A percentile compares a stretch with the other conserved stretches of the same genome.
These are phyloP conservation scores for Thelephora aurantiotincta DNA, from an alignment of 768 basidiomycete species.

Conservation along the genomic window DNA sequence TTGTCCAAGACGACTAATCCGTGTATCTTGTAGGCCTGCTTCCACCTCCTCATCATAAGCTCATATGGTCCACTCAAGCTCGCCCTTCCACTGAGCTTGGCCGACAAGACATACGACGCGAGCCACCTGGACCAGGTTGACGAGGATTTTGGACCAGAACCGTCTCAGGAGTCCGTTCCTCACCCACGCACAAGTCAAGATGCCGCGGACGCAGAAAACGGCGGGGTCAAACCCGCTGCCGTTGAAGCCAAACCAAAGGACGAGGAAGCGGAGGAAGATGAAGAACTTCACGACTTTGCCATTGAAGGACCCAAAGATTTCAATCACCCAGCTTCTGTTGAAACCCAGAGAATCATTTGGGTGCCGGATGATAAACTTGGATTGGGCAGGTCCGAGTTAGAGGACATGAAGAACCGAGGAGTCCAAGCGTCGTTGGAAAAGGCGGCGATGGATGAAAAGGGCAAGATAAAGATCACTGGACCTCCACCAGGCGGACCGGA, in stretches of 20 bases:
- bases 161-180: neutral
- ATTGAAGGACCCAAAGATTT: slow-evolving; percentile 41
- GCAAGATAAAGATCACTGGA: slow-evolving; percentile 39
- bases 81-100: slow-evolving; percentile 66
- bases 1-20: neutral
- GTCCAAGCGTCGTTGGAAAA: slow-evolving; percentile 33
- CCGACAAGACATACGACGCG: slow-evolving; percentile 45
- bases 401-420: slow-evolving; percentile 34
- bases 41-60: slow-evolving; percentile 57
- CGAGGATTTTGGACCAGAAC: neutral
- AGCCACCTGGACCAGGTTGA: neutral
- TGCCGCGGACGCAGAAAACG: neutral
- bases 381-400: slow-evolving; percentile 49
- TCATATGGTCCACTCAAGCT: slow-evolving; percentile 71
- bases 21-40: slow-evolving; percentile 35
- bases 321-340: slow-evolving; percentile 69
- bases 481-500: slow-evolving; percentile 24
- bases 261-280: slow-evolving; percentile 6
- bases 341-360: slow-evolving; percentile 75
- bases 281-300: slow-evolving; percentile 8
- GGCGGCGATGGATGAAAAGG: slow-evolving; percentile 48
- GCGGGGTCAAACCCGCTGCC: neutral
- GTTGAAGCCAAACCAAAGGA: slow-evolving; percentile 1
- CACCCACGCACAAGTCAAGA: neutral
- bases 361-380: slow-evolving; percentile 64